A percentile compares a stretch with the other conserved stretches of the same genome.
Conservation (phyloP, 768 basidiomycete genomes). For the Suillus subaureus region DNA sequence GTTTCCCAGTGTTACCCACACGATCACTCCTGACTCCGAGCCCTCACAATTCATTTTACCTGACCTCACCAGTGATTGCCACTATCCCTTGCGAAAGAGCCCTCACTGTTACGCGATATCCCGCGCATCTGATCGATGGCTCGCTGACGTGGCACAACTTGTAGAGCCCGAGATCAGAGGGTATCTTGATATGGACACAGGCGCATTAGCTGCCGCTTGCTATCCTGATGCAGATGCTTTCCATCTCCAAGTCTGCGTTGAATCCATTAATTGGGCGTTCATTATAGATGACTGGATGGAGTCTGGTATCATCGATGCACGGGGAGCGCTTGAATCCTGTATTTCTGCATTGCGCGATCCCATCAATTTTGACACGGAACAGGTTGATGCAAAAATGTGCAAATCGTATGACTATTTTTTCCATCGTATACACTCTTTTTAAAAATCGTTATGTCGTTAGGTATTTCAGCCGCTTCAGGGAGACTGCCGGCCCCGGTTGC, state of each 20-base stretch:
- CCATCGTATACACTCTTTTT: background rate
- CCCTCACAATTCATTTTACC: slow-evolving; percentile 37
- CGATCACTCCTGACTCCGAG: slow-evolving; percentile 10
- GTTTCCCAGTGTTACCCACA: slow-evolving; percentile 26
- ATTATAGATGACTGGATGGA: slow-evolving; percentile 45
- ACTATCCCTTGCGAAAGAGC: slow-evolving; percentile 37
- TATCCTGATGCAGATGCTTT: slow-evolving; percentile 43
- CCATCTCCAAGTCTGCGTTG: slow-evolving; percentile 64
- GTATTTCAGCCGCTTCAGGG: slow-evolving; percentile 39
- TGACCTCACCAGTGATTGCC: slow-evolving; percentile 42
- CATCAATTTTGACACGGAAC: slow-evolving; percentile 28
- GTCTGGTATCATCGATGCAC: slow-evolving; percentile 27
- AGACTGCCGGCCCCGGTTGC: slow-evolving; percentile 41
- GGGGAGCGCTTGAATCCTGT: slow-evolving; percentile 28
- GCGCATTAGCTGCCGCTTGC: slow-evolving; percentile 48
- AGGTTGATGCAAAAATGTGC: slow-evolving; percentile 31
- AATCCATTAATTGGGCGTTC: slow-evolving; percentile 58
- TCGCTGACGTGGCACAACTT: slow-evolving; percentile 28
- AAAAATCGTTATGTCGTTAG: slow-evolving; percentile 19
- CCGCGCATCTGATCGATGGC: slow-evolving; percentile 39
- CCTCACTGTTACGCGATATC: slow-evolving; percentile 35
- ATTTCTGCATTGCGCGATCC: slow-evolving; percentile 32
- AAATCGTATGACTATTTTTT: slow-evolving; percentile 33
- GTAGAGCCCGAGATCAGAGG: slow-evolving; percentile 35
- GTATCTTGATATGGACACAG: slow-evolving; percentile 62